phyloP scores from a whole-genome alignment of 2,329 filamentous ascomycete species.

The Iodosphaeria phyllophila region DNA sequence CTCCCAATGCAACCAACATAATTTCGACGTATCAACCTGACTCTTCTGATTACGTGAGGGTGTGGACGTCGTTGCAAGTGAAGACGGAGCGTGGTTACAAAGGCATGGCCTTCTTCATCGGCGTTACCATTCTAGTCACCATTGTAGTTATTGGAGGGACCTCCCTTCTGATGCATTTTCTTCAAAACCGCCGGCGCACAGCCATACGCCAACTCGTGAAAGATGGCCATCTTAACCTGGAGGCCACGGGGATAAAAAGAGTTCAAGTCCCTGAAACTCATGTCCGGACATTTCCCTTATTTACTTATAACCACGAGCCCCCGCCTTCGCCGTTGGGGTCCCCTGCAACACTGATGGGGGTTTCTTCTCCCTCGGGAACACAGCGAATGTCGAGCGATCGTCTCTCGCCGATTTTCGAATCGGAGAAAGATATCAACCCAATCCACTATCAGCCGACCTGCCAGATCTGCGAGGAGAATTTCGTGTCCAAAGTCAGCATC shows the following conservation, averaged over 20 bases:
- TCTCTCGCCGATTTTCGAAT: conserved; percentile 13
- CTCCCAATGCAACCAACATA: conserved; percentile 39
- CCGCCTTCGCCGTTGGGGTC: conserved; percentile 21
- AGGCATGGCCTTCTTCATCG: conserved; percentile 63
- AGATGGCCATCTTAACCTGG: conserved; percentile 67
- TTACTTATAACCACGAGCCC: conserved; percentile 48
- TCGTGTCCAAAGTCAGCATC: conserved; percentile 45
- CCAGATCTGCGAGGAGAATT: conserved; percentile 79
- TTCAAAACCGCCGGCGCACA: conserved; percentile 54
- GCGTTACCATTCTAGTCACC: conserved; percentile 54
- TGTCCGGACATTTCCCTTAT: conserved; percentile 59
- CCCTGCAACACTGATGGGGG: conserved; percentile 11
- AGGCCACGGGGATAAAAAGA: conserved; percentile 68
- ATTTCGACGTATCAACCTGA: conserved; percentile 33
- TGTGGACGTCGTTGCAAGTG: conserved; percentile 36
- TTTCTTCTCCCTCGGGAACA: too few relatives aligned
- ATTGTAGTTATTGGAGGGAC: conserved; percentile 47
- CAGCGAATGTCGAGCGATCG: too few relatives aligned
- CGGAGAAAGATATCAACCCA: conserved; percentile 19
- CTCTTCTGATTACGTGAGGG: conserved; percentile 37
- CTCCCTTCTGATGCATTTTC: conserved; percentile 55
- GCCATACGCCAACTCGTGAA: conserved; percentile 52
- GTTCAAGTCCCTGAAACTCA: conserved; percentile 56
- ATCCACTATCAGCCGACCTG: conserved; percentile 61
- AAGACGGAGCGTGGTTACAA: conserved; percentile 34